Evolutionary conservation across 495 filamentous ascomycete species (phyloP).

Genomic region (Mytilinidion resinicola): DNA sequence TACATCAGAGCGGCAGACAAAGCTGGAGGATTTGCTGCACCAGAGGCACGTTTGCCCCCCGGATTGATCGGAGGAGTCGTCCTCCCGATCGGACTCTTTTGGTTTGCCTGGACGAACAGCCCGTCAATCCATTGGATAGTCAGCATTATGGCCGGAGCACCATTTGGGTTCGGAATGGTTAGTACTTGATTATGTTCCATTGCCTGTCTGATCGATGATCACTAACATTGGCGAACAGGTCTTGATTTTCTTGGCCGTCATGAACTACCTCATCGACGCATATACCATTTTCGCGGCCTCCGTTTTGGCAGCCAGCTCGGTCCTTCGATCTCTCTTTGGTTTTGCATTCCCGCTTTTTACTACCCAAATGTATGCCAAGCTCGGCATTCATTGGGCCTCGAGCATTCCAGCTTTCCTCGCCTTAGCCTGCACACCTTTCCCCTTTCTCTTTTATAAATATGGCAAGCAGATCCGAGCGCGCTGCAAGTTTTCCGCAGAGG

Average conservation of each 20-base stretch:
- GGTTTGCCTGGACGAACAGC: conserved; percentile 68
- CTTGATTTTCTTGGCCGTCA: conserved; percentile 63
- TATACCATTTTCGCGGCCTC: conserved; percentile 75
- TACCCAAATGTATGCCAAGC: conserved; percentile 58
- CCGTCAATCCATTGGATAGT: conserved; percentile 63
- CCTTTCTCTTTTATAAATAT: conserved; percentile 74
- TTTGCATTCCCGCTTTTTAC: conserved; percentile 82
- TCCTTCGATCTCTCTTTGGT: conserved; percentile 64
- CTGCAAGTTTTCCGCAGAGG: conserved; percentile 71
- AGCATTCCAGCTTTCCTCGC: conserved; percentile 72
- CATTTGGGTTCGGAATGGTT: conserved; percentile 71
- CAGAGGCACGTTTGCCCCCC: conserved; percentile 42
- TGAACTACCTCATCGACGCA: conserved; percentile 73
- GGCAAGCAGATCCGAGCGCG: conserved; percentile 56
- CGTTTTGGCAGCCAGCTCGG: conserved; percentile 74
- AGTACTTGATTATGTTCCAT: too few relatives aligned
- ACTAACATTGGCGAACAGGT: too few relatives aligned
- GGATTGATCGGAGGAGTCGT: conserved; percentile 35
- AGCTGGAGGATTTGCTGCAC: conserved; percentile 35
- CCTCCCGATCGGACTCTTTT: conserved; percentile 51
- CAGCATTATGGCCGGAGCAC: conserved; percentile 55
- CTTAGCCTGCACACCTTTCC: conserved; percentile 69
- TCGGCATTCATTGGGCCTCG: conserved; percentile 66
- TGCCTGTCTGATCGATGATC: too few relatives aligned
- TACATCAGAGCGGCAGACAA: conserved; percentile 29